Evolutionary conservation across 2,329 filamentous ascomycete species (phyloP).

Genomic region (Aspergillus caelatus): DNA sequence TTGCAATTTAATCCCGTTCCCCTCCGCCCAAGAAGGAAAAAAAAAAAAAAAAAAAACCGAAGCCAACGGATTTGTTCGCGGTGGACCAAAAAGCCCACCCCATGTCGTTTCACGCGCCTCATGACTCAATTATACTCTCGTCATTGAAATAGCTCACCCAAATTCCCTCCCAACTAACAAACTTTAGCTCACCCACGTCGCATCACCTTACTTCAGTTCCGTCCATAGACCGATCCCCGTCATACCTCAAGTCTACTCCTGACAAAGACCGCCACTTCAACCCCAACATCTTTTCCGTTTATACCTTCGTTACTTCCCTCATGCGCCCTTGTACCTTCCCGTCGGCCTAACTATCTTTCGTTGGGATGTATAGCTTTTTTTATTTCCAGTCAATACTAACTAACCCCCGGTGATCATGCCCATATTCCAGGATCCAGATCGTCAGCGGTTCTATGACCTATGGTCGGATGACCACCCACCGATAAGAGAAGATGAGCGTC

Average conservation of each 20-base stretch:
- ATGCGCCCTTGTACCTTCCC: neutral
- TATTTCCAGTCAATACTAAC: conserved; percentile 18
- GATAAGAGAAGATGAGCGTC: conserved; percentile 14
- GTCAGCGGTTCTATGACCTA: conserved; percentile 29
- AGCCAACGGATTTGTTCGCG: neutral
- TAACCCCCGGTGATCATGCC: conserved; percentile 33
- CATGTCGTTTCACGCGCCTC: conserved; percentile 3
- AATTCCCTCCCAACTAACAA: neutral
- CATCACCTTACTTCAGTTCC: neutral
- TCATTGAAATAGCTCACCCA: neutral
- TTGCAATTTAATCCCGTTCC: neutral
- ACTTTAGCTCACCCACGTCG: neutral
- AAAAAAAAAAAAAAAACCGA: neutral
- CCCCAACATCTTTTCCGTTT: neutral
- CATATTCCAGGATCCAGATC: conserved; percentile 39
- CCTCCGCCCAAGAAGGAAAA: neutral
- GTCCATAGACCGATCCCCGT: neutral
- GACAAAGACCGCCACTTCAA: conserved; percentile 6
- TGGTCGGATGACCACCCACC: conserved; percentile 28
- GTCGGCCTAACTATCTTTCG: conserved; percentile 1
- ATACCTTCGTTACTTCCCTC: neutral
- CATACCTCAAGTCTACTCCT: neutral
- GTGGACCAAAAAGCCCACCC: neutral
- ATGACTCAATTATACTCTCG: conserved; percentile 1
- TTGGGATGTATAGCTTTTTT: conserved; percentile 30